phyloP scores from a whole-genome alignment of 2,329 filamentous ascomycete genomes.

The Knoxdaviesia proteae region DNA sequence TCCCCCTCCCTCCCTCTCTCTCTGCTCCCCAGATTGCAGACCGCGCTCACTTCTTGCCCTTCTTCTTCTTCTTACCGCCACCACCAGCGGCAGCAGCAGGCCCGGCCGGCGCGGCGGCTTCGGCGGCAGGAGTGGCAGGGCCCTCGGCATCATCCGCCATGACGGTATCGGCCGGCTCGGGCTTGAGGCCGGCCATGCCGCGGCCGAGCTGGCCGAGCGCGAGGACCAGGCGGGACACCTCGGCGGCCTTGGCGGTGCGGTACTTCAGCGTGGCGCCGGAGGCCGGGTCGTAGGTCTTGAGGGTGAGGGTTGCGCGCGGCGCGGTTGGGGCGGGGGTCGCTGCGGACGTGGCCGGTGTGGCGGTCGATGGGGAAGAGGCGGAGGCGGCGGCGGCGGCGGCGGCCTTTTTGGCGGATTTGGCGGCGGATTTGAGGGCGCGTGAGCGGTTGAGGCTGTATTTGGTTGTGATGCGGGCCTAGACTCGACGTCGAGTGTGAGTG shows the following conservation, averaged over 20 bases:
- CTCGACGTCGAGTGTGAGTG: constrained; percentile 3
- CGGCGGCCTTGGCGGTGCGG: constrained; percentile 71
- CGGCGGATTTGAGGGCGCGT: constrained; percentile 4
- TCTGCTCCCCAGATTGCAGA: no score
- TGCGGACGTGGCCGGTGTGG: constrained; percentile 10
- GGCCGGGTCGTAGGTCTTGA: constrained; percentile 77
- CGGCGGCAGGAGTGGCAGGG: constrained; percentile 11
- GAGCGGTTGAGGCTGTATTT: constrained; percentile 56
- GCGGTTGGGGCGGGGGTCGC: constrained; percentile 7
- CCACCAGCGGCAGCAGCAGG: constrained; percentile 13
- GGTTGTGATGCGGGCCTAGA: constrained; percentile 72
- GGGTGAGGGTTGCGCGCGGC: constrained; percentile 44
- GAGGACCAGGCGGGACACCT: constrained; percentile 66
- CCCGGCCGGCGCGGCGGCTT: constrained; percentile 11
- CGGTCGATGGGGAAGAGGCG: constrained; percentile 8
- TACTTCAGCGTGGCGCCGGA: constrained; percentile 78
- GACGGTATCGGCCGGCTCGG: constrained; percentile 10
- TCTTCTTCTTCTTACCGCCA: constrained; percentile 46
- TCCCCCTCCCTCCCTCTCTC: no score
- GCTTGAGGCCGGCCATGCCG: constrained; percentile 37
- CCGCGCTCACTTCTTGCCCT: constrained; percentile 41
- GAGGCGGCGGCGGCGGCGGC: constrained; percentile 10
- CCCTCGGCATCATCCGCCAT: constrained; percentile 18
- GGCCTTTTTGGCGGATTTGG: constrained; percentile 8
- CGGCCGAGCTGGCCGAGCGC: constrained; percentile 58